Evolutionary conservation across 1,284 basidiomycete species (phyloP).

Genomic region (Ustilago crameri): DNA sequence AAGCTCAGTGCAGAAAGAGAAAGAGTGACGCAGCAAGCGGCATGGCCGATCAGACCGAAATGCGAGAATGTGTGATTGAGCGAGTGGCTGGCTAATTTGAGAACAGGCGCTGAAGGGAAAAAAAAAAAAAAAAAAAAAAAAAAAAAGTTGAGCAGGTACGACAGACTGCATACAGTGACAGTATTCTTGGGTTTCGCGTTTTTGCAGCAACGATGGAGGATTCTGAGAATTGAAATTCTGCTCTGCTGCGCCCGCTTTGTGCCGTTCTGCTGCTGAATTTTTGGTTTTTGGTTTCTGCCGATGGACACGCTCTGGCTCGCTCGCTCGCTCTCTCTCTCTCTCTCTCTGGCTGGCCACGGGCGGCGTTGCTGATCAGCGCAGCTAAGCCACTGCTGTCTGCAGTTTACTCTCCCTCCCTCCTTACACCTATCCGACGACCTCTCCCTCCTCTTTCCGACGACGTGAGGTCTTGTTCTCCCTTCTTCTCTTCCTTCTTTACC

Average conservation of each 20-base stretch:
- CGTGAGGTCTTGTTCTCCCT: slow-evolving; percentile 33
- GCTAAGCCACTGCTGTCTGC: not conserved
- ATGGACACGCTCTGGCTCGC: not conserved
- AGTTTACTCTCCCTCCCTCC: slow-evolving; percentile 1
- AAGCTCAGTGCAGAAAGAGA: too few species aligned
- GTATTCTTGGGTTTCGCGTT: not conserved
- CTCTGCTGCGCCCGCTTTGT: not conserved
- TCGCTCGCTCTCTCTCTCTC: too few species aligned
- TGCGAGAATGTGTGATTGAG: too few species aligned
- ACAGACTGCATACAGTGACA: not conserved
- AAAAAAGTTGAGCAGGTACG: slow-evolving; percentile 2
- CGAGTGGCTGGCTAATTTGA: too few species aligned
- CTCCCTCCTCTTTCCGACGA: slow-evolving; percentile 27
- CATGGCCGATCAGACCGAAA: too few species aligned
- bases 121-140: not conserved
- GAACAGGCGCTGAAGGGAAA: too few species aligned
- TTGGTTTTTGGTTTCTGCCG: slow-evolving; percentile 8
- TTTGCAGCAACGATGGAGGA: not conserved
- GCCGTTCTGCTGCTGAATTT: not conserved
- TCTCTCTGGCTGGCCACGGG: not conserved
- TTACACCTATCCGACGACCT: slow-evolving; percentile 27
- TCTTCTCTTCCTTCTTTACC: slow-evolving; percentile 8
- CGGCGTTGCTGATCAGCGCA: too few species aligned
- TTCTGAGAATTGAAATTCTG: too few species aligned
- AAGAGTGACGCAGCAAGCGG: too few species aligned